Conservation (phyloP, 129 eudicot genomes). For the Helichrysum umbraculigerum region DNA sequence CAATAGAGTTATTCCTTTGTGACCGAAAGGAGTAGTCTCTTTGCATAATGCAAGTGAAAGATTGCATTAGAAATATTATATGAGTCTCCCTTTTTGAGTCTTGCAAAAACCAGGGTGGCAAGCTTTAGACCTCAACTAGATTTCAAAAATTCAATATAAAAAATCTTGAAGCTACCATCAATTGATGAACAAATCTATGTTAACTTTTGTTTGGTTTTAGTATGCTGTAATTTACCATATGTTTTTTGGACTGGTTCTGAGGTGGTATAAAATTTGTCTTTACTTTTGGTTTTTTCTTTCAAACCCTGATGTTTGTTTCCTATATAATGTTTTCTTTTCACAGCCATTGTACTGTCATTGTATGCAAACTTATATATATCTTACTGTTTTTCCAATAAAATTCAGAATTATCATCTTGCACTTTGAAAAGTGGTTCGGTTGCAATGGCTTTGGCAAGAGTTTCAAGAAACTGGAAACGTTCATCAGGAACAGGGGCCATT, state of each 20-base stretch:
- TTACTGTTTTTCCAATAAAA: neutral
- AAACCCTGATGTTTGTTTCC: neutral
- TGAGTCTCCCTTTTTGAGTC: neutral
- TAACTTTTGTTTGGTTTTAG: constrained; percentile 21
- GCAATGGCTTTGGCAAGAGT: constrained; percentile 84
- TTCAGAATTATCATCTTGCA: constrained; percentile 18
- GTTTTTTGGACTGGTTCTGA: constrained; percentile 22
- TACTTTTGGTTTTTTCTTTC: constrained; percentile 5
- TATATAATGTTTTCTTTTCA: constrained; percentile 12
- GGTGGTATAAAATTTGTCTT: constrained; percentile 27
- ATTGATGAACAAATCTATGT: constrained; percentile 37
- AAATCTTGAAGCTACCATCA: constrained; percentile 44
- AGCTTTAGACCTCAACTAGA: constrained; percentile 4
- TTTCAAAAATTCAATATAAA: neutral
- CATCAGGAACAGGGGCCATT: constrained; percentile 40
- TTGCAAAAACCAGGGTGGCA: constrained; percentile 15
- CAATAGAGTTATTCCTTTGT: neutral
- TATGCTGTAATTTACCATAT: neutral
- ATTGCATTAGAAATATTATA: neutral
- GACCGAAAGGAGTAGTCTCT: neutral
- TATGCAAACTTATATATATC: neutral
- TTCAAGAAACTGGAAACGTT: constrained; percentile 64
- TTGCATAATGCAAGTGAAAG: constrained; percentile 4
- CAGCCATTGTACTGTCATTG: neutral
- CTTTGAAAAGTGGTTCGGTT: neutral